Base-by-base conservation (phyloP, 108 stramenopile genomes). In the Skeletonema costatum region DNA sequence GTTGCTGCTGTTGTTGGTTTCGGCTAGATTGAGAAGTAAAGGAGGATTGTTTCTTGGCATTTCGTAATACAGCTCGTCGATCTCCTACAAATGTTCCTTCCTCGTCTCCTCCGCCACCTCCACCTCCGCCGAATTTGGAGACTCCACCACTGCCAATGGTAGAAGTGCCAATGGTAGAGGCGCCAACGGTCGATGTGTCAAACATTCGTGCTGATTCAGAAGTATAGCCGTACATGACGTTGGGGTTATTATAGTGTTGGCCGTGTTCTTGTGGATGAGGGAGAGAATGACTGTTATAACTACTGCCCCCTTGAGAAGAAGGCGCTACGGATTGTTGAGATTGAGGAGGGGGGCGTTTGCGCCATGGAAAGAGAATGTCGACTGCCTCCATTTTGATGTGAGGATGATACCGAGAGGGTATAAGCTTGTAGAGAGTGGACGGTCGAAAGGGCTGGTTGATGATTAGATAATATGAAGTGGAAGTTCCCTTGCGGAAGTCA, bases 321-420 rank as follows among this genome's bases (percentile, higher is more conserved):
- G 19, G 16, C 16, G 53, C 2, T 42, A 14, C n/a, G 17, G 9
- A 14, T 9, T 31, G 44, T 14, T 53, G 21, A 3, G 39, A 31
- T 35, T 64, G 67, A 36, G 16, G 75, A 25, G 16, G 67, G 4
- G 58, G 38, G 5, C n/a, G 58, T 32, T 44, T 68, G 19, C 76
- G 76, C 76, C 76, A 77, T 17, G 76, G 76, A 44, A 77, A 77
- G 62, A 77, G 76, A 42, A 75, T 75, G 66, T 75, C 75, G 59
- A 75, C 67, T 31, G 61, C 21, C 13, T 61, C 60, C 60, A 61
- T 61, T 2, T 12, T 46, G 2, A 16, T n/a, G 35, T 36, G n/a
- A n/a, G n/a, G n/a, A n/a, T n/a, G 35, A 0, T 25, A 25, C 0
- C 25, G 25, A 25, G 25, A 25, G 25, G 25, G 25, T 0, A 25